Evolutionary conservation across 495 filamentous ascomycete species (phyloP).

Genomic region (Arthonia radiata): DNA sequence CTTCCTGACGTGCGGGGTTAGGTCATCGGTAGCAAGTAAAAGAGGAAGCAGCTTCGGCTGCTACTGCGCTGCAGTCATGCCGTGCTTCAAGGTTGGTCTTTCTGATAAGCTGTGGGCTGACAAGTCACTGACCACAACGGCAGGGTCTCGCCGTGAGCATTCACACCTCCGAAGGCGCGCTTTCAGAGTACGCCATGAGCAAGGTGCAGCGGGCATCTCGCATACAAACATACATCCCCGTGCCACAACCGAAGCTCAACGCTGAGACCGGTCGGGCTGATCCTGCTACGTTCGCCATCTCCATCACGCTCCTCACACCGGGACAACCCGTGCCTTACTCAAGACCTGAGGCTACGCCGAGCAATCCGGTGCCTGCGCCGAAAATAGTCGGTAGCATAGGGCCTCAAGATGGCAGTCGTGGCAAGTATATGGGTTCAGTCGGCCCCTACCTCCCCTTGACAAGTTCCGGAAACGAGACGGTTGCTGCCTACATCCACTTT

Average conservation of each 20-base stretch:
- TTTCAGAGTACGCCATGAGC: constrained; percentile 83
- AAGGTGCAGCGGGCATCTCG: constrained; percentile 73
- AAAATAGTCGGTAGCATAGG: constrained; percentile 49
- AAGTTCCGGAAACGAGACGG: constrained; percentile 74
- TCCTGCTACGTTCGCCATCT: constrained; percentile 85
- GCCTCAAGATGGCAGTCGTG: constrained; percentile 23
- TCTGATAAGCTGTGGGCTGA: too few species aligned
- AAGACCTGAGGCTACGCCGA: constrained; percentile 43
- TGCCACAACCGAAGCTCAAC: constrained; percentile 55
- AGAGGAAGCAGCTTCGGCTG: too few species aligned
- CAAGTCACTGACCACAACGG: too few species aligned
- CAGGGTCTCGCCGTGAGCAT: constrained; percentile 93
- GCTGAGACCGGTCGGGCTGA: constrained; percentile 49
- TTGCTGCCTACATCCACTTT: constrained; percentile 97
- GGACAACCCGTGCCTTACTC: constrained; percentile 77
- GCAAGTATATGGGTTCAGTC: constrained; percentile 31
- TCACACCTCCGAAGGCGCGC: constrained; percentile 67
- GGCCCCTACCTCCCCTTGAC: constrained; percentile 74
- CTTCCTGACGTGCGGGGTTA: too few species aligned
- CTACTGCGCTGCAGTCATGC: constrained; percentile 28
- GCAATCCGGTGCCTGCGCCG: constrained; percentile 49
- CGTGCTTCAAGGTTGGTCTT: constrained; percentile 97
- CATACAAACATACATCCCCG: constrained; percentile 91
- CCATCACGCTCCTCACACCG: constrained; percentile 80
- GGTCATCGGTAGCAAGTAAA: too few species aligned